Evolutionary conservation across 805 yeast genomes (phyloP).

Genomic region (Monosporozyma yasuniensis): DNA sequence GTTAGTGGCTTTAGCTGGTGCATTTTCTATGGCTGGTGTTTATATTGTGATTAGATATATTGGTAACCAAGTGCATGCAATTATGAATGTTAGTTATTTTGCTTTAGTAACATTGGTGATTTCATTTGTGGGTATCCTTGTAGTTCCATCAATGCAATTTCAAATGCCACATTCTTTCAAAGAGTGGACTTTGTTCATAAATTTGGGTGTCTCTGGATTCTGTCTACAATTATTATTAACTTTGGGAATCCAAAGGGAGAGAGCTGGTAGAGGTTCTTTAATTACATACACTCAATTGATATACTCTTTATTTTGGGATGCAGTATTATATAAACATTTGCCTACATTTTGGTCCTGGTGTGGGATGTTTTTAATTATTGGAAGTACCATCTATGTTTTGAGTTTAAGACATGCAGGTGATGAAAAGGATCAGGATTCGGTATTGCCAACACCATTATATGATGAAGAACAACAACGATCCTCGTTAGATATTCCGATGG

Average conservation of each 20-base stretch:
- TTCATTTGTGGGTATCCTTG: constrained; percentile 42
- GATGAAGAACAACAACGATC: no score
- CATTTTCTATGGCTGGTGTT: constrained; percentile 59
- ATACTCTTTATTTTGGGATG: constrained; percentile 73
- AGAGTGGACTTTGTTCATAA: constrained; percentile 57
- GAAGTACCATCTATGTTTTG: constrained; percentile 52
- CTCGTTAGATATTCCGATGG: no score
- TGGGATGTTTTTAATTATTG: constrained; percentile 62
- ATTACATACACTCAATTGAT: constrained; percentile 70
- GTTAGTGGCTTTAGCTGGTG: constrained; percentile 54
- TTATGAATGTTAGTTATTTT: constrained; percentile 69
- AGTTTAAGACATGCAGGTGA: not conserved
- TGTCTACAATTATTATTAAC: constrained; percentile 71
- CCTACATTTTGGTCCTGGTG: constrained; percentile 61
- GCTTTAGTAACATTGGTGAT: constrained; percentile 51
- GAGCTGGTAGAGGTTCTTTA: constrained; percentile 65
- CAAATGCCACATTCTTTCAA: constrained; percentile 46
- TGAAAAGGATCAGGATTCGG: not conserved
- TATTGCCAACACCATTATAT: no score
- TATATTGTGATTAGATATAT: constrained; percentile 64
- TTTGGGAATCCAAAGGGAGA: constrained; percentile 73
- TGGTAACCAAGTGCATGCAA: constrained; percentile 71
- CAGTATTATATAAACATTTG: constrained; percentile 57
- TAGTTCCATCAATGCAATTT: constrained; percentile 51
- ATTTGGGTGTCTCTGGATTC: constrained; percentile 72